These are phyloP conservation scores for Fomitopsis serialis DNA, from an alignment of 768 basidiomycete genomes.

Conservation along the genomic window DNA sequence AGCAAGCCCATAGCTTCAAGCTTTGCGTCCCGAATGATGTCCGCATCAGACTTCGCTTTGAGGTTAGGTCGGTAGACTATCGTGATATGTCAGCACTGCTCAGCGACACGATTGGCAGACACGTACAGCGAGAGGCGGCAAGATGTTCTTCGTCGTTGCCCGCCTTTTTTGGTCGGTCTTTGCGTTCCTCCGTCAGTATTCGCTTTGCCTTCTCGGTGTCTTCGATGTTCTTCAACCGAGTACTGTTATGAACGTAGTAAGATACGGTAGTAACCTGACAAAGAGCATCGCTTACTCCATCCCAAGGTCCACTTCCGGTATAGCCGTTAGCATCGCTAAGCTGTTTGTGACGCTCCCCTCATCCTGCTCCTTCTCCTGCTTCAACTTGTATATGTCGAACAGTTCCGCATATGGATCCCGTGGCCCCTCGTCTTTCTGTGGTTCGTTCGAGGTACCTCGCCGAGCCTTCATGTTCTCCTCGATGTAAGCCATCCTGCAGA, in stretches of 20 bases:
- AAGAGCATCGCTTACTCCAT: conserved; percentile 83
- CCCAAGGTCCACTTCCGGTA: conserved; percentile 96
- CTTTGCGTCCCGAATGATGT: conserved; percentile 84
- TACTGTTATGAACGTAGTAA: conserved; percentile 36
- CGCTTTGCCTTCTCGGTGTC: conserved; percentile 97
- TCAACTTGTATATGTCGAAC: conserved; percentile 62
- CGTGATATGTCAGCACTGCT: background rate
- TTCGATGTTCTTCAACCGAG: conserved; percentile 91
- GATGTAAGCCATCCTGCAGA: conserved; percentile 92
- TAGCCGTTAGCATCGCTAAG: conserved; percentile 93
- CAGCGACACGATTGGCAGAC: background rate
- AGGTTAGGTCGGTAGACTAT: conserved; percentile 83
- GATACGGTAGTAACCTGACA: background rate
- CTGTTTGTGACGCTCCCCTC: conserved; percentile 94
- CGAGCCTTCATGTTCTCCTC: conserved; percentile 86
- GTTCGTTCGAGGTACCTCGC: conserved; percentile 47
- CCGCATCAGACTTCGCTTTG: conserved; percentile 80
- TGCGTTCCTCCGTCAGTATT: conserved; percentile 67
- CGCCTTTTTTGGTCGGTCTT: conserved; percentile 44
- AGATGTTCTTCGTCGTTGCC: conserved; percentile 74
- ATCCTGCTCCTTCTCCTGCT: conserved; percentile 47
- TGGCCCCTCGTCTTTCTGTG: conserved; percentile 37
- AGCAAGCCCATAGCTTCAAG: conserved; percentile 80
- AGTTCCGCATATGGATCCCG: conserved; percentile 76
- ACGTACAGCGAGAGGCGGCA: conserved; percentile 81